Evolutionary conservation across 257 asterid species (phyloP), one percentile per base, ranked within the genome.

Genomic region (Nicotiana tabacum): DNA sequence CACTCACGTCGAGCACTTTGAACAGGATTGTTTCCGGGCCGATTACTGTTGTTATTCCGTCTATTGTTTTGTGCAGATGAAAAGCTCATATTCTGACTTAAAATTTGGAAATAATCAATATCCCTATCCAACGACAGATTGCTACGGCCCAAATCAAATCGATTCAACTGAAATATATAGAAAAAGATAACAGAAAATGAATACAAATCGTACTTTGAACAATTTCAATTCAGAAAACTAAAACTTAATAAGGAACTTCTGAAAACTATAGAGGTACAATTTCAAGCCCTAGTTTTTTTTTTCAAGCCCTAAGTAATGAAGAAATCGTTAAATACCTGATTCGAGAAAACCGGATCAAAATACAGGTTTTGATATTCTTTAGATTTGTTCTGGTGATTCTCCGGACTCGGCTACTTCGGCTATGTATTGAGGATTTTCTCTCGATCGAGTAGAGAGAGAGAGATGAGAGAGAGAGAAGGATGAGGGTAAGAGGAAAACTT

Each of bases 31-130:
- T 57, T 80, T 86, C 98, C 92, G 18, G 92, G 81, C 64, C 97
- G 89, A 60, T 83, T 89, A 79, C 77, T 77, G 56, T 43, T 87
- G 88, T 85, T 88, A 53, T 87, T 94, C 88, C 97, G 86, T 83
- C 90, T 77, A 67, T 83, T 87, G 82, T 67, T 85, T 82, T 89
- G 97, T 74, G 80, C 93, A 15, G 92, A 43, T 43, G 12, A 85
- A 84, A 88, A 78, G 98, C 93, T 94, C 99, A 96, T 96, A 88
- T 89, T 94, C 91, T 84, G 91, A 83, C 83, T 81, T 77, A 80
- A 69, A 62, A 84, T 65, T 9, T 62, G 81, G 60, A 83, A 83
- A 86, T 86, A 56, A 76, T 80, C 48, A 68, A 85, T 82, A 82
- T 69, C 86, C 56, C 43, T 84, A 85, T 81, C 85, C 87, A 60